Conservation (phyloP, 176 grass and related monocot genomes). For the Triticum monococcum region DNA sequence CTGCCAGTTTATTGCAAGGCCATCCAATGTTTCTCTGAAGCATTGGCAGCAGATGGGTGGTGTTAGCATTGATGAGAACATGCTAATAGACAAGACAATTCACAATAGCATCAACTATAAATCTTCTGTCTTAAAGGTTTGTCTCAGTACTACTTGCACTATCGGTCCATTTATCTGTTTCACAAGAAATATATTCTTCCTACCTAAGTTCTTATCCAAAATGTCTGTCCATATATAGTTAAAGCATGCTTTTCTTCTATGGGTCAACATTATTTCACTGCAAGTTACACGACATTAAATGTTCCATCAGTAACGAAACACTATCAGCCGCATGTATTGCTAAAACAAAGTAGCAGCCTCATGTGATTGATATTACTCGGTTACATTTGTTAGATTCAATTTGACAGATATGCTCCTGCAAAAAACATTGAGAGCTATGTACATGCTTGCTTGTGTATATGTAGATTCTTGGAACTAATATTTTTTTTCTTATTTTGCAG, state of each 20-base stretch:
- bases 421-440: background rate
- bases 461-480: background rate
- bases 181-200: background rate
- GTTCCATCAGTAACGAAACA: background rate
- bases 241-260: background rate
- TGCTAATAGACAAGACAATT: conserved; percentile 89
- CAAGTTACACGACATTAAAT: background rate
- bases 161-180: conserved; percentile 8
- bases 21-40: conserved; percentile 87
- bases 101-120: conserved; percentile 76
- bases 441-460: background rate
- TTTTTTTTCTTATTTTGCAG: conserved; percentile 39
- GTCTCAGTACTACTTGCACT: conserved; percentile 3
- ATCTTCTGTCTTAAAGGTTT: conserved; percentile 83
- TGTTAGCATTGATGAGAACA: conserved; percentile 77
- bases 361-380: background rate
- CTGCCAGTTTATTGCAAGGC: conserved; percentile 88
- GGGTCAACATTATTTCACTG: background rate
- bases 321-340: background rate
- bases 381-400: conserved; percentile 7
- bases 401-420: background rate
- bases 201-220: background rate
- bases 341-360: background rate
- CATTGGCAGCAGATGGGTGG: conserved; percentile 96
- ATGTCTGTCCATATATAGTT: background rate